Conservation (phyloP, 257 asterid species). For the Coffea canephora region DNA sequence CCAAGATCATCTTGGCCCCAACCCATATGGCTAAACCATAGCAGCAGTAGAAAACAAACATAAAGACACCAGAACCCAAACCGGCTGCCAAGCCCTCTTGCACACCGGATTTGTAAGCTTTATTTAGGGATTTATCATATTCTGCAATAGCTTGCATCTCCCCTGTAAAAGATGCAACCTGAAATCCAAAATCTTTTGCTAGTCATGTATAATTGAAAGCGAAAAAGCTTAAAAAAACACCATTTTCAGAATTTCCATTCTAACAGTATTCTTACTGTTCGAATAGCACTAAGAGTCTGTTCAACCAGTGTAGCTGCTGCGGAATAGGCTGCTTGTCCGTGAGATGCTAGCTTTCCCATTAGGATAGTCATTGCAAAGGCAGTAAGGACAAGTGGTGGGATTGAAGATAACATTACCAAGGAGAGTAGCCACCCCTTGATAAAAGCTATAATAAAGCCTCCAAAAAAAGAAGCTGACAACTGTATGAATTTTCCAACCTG, state of each 20-base stretch:
- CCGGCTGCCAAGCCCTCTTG: slow-evolving; percentile 71
- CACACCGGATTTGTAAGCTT: slow-evolving; percentile 52
- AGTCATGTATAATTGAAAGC: neutral
- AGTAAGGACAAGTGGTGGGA: slow-evolving; percentile 50
- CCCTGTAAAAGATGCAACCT: slow-evolving; percentile 74
- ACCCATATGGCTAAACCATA: slow-evolving; percentile 75
- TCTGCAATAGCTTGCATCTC: slow-evolving; percentile 49
- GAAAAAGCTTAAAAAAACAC: neutral
- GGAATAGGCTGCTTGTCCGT: slow-evolving; percentile 54
- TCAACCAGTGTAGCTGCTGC: slow-evolving; percentile 62
- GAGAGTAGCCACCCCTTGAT: slow-evolving; percentile 63
- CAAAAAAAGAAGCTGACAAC: slow-evolving; percentile 47
- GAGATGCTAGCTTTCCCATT: slow-evolving; percentile 38
- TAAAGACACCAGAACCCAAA: slow-evolving; percentile 45
- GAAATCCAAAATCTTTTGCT: neutral
- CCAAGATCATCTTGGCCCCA: slow-evolving; percentile 51
- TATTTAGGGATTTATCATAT: slow-evolving; percentile 45
- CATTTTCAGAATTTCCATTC: neutral
- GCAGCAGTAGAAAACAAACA: slow-evolving; percentile 41
- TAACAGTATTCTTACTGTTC: slow-evolving; percentile 37
- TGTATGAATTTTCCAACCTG: slow-evolving; percentile 65
- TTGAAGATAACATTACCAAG: slow-evolving; percentile 51
- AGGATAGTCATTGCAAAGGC: slow-evolving; percentile 47
- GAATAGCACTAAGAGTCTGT: slow-evolving; percentile 56
- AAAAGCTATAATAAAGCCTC: slow-evolving; percentile 60